Conservation (phyloP, 2,329 filamentous ascomycete species). For the Ophiocordyceps australis region DNA sequence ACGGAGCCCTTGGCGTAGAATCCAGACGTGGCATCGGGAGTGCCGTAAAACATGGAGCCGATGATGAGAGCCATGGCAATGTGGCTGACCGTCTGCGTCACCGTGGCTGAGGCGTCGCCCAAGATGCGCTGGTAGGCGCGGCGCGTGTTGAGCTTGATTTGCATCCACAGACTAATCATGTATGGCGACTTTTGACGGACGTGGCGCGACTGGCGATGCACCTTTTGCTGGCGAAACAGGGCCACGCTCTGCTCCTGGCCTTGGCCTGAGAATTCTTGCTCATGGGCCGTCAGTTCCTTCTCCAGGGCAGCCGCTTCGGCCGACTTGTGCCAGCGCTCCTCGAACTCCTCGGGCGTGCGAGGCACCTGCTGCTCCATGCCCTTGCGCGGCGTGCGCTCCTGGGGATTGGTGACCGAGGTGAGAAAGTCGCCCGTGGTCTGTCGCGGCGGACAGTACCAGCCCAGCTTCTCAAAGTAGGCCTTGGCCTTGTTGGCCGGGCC, state of each 20-base stretch:
- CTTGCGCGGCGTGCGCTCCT: slow-evolving; percentile 32
- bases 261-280: slow-evolving; percentile 23
- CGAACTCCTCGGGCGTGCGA: slow-evolving; percentile 54
- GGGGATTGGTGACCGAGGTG: slow-evolving; percentile 47
- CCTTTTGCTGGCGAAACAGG: slow-evolving; percentile 27
- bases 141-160: slow-evolving; percentile 30
- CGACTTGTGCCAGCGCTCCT: slow-evolving; percentile 24
- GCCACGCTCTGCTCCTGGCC: slow-evolving; percentile 17
- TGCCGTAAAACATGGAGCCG: slow-evolving; percentile 39
- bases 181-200: slow-evolving; percentile 36
- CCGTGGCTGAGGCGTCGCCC: slow-evolving; percentile 29
- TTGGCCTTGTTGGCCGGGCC: slow-evolving; percentile 42
- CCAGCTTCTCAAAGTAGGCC: slow-evolving; percentile 48
- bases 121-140: slow-evolving; percentile 32
- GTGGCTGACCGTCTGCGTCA: slow-evolving; percentile 25
- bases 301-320: slow-evolving; percentile 21
- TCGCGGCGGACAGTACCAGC: slow-evolving; percentile 47
- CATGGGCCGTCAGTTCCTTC: slow-evolving; percentile 29
- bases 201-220: slow-evolving; percentile 30
- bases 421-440: slow-evolving; percentile 55
- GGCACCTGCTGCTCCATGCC: slow-evolving; percentile 46
- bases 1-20: slow-evolving; percentile 37
- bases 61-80: slow-evolving; percentile 41
- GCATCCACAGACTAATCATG: slow-evolving; percentile 34
- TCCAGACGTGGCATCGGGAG: slow-evolving; percentile 25